A percentile compares a stretch with the other conserved stretches of the same genome.
phyloP scores from a whole-genome alignment of 108 stramenopile species.

The Skeletonema costatum region DNA sequence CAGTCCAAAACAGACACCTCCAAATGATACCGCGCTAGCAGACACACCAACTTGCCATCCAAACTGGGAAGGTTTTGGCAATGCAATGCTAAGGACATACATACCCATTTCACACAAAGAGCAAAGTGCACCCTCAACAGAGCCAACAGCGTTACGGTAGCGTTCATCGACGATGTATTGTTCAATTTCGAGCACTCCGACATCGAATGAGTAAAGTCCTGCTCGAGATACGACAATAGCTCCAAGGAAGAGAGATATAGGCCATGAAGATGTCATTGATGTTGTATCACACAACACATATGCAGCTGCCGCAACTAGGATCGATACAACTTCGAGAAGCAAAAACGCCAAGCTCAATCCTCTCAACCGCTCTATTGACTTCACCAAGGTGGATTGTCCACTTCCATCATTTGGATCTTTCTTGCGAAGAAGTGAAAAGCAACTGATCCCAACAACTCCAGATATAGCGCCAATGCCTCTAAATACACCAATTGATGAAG shows the following conservation, averaged over 20 bases:
- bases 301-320: conserved; percentile 18
- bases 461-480: conserved; percentile 28
- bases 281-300: not conserved
- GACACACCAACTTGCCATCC: conserved; percentile 28
- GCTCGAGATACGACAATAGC: conserved; percentile 27
- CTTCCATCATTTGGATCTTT: not conserved
- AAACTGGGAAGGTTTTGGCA: conserved; percentile 18
- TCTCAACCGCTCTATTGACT: conserved; percentile 28
- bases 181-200: conserved; percentile 41
- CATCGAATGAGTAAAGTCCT: conserved; percentile 39
- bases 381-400: not conserved
- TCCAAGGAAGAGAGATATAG: conserved; percentile 19
- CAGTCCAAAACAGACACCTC: conserved; percentile 7
- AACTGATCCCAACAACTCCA: conserved; percentile 29
- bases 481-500: conserved; percentile 22
- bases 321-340: conserved; percentile 27
- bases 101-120: conserved; percentile 27
- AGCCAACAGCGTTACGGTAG: conserved; percentile 30
- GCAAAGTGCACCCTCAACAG: conserved; percentile 39
- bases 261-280: not conserved
- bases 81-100: conserved; percentile 20
- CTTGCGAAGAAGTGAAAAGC: conserved; percentile 17
- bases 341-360: conserved; percentile 16
- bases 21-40: conserved; percentile 19
- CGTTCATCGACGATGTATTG: conserved; percentile 42